Evolutionary conservation across 108 stramenopile species (phyloP).

Genomic region (Skeletonema marinoi): DNA sequence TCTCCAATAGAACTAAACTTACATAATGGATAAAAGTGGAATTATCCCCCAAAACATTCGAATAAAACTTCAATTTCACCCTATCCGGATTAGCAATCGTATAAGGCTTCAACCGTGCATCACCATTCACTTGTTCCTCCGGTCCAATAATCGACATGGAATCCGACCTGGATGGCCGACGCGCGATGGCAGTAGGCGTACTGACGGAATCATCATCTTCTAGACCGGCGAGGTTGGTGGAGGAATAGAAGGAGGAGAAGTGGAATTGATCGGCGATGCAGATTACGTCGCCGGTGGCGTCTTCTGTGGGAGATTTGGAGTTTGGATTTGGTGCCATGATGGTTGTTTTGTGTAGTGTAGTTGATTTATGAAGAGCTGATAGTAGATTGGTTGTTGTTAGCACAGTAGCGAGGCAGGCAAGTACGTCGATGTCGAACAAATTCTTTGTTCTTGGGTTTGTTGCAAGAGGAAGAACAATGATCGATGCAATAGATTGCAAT

Average conservation of each 20-base stretch:
- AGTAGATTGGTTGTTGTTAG: no score
- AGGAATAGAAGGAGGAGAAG: conserved; percentile 15
- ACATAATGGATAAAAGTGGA: conserved; percentile 44
- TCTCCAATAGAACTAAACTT: background rate
- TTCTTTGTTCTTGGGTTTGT: no score
- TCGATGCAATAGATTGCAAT: no score
- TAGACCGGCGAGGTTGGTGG: background rate
- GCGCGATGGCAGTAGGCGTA: background rate
- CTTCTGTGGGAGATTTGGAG: background rate
- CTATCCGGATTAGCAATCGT: conserved; percentile 22
- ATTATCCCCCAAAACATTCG: conserved; percentile 39
- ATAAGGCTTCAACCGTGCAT: conserved; percentile 8
- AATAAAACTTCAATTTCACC: conserved; percentile 47
- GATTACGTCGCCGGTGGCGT: background rate
- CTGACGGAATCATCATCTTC: background rate
- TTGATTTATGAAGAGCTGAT: no score
- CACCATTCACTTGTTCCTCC: background rate
- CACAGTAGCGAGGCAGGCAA: no score
- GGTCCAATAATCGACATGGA: conserved; percentile 2
- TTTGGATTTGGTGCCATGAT: background rate
- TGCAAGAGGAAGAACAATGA: no score
- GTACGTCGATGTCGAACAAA: no score
- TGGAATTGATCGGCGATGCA: conserved; percentile 27
- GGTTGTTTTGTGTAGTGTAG: background rate
- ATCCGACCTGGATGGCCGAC: background rate